Percentiles rank a stretch among this genome's conserved stretches.
Conservation (phyloP, 2,329 filamentous ascomycete genomes). For the Nigrospora oryzae region DNA sequence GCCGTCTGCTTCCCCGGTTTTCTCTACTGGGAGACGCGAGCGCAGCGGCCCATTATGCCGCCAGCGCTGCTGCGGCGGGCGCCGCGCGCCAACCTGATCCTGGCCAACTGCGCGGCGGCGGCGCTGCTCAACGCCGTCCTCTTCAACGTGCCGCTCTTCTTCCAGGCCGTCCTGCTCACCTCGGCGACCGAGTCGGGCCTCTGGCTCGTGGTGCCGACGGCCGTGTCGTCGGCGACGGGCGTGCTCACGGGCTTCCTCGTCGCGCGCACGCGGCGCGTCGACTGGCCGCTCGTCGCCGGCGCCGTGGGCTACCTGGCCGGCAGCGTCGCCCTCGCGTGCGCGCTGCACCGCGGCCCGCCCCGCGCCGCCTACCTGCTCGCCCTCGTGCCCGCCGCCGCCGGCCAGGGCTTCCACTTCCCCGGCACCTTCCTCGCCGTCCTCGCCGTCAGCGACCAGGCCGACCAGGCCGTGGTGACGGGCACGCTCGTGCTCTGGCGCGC, state of each 20-base stretch:
- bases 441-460: constrained; percentile 46
- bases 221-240: constrained; percentile 45
- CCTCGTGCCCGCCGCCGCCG: constrained; percentile 47
- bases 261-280: constrained; percentile 48
- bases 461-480: constrained; percentile 61
- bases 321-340: constrained; percentile 35
- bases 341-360: constrained; percentile 40
- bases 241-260: constrained; percentile 55
- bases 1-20: constrained; percentile 39
- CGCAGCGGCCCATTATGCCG: constrained; percentile 51
- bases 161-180: constrained; percentile 65
- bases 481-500: constrained; percentile 66
- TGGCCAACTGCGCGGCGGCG: constrained; percentile 43
- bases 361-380: constrained; percentile 44
- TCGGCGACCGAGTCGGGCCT: constrained; percentile 65
- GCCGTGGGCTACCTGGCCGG: constrained; percentile 39
- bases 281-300: constrained; percentile 49
- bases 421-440: constrained; percentile 56
- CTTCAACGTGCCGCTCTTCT: constrained; percentile 65
- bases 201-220: constrained; percentile 56
- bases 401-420: constrained; percentile 57
- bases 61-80: constrained; percentile 38
- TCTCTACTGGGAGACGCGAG: constrained; percentile 41
- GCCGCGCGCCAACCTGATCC: constrained; percentile 50
- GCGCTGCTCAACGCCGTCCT: constrained; percentile 46